Evolutionary conservation across 1,139 yeast species (phyloP), one percentile per base, ranked within the genome.

Genomic region (Candida sp.): DNA sequence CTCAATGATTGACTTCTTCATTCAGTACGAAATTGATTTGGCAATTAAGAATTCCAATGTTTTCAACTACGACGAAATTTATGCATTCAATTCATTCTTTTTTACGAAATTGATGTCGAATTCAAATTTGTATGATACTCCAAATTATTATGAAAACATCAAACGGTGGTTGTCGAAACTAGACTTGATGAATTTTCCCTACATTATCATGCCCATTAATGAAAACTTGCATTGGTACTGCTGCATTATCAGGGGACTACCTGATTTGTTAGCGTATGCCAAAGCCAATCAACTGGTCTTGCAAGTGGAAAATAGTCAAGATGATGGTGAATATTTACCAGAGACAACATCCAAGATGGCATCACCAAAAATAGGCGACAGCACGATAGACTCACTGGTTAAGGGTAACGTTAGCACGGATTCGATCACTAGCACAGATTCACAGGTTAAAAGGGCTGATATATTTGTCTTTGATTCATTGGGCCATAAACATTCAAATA

Each of bases 151-250:
- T 58, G 70, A 67, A 1, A 86, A 84, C 52, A 84, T 91, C 25
- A 79, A 79, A 49, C 74, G 84, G 44, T 95, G 99, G 99, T 79
- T 95, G 4, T 70, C 77, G 40, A 86, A 84, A 52, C 66, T 87
- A 22, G 84, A 85, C 42, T 59, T 91, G 5, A 79, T 83, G 64
- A 68, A 71, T 21, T 82, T 74, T 55, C 77, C 81, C 39, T 81
- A 75, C 54, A 70, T 90, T 1, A 75, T 91, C 5, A 72, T 95
- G 15, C 99, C 99, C 0, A 82, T 95, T 9, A 89, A 89, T 60
- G 88, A 84, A 51, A 73, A 75, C 42, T 73, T 77, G 34, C 99
- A 95, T 64, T 95, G 99, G 99, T 88, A 84, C 58, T 83, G 91
- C 39, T 84, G 89, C 32, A 75, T 89, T 3, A 77, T 90, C 5